Conservation (phyloP, 495 filamentous ascomycete species). For the Aspergillus nanangensis region DNA sequence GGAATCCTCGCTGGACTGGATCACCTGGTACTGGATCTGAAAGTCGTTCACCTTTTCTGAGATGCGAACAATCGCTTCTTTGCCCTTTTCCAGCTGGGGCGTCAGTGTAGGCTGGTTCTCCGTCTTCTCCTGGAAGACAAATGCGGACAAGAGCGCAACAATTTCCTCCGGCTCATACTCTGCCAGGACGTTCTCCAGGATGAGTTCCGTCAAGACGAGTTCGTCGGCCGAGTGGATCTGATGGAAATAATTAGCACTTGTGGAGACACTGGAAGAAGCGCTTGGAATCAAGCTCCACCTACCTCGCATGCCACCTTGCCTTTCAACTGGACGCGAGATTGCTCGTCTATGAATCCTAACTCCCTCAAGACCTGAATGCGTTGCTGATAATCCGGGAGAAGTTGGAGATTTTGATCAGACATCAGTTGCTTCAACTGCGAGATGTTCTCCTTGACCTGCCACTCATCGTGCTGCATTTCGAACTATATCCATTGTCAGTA, state of each 20-base stretch:
- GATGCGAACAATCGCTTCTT: conserved; percentile 79
- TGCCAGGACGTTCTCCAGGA: conserved; percentile 93
- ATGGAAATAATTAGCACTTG: conserved; percentile 2
- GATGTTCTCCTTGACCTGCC: conserved; percentile 90
- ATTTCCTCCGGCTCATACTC: conserved; percentile 97
- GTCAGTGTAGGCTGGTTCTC: conserved; percentile 80
- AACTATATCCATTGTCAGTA: conserved; percentile 42
- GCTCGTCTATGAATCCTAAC: conserved; percentile 81
- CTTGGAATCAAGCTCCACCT: too few relatives aligned
- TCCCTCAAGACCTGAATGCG: conserved; percentile 87
- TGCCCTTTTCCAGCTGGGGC: conserved; percentile 74
- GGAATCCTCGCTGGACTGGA: conserved; percentile 79
- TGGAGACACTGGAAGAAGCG: too few relatives aligned
- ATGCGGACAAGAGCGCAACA: conserved; percentile 85
- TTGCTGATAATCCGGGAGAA: conserved; percentile 97
- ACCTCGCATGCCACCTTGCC: conserved; percentile 96
- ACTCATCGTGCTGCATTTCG: conserved; percentile 91
- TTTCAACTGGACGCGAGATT: conserved; percentile 83
- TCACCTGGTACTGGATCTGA: conserved; percentile 85
- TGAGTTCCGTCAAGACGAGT: conserved; percentile 92
- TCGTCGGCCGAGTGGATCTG: conserved; percentile 94
- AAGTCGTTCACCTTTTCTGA: conserved; percentile 85
- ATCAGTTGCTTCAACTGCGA: conserved; percentile 76
- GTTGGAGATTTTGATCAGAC: conserved; percentile 93
- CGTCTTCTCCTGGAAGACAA: conserved; percentile 99